These are phyloP conservation scores for Hordeum pubiflorum DNA, from an alignment of 202 grass and related monocot species.

Conservation along the genomic window DNA sequence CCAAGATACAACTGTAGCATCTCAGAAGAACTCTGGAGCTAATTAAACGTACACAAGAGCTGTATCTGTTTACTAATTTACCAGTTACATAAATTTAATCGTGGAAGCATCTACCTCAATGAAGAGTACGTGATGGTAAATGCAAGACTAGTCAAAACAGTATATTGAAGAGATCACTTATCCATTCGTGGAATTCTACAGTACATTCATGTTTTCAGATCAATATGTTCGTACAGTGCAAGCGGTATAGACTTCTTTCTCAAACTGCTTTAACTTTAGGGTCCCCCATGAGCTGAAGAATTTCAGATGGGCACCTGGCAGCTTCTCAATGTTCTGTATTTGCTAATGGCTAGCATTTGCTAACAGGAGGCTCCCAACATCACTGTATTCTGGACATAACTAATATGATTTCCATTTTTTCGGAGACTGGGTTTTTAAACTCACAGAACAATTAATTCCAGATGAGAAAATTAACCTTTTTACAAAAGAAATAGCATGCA, in stretches of 20 bases:
- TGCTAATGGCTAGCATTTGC: neutral
- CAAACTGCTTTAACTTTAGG: neutral
- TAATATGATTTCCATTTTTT: neutral
- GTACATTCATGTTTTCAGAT: neutral
- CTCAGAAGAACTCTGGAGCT: neutral
- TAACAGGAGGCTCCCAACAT: neutral
- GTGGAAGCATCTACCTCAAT: neutral
- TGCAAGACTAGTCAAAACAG: neutral
- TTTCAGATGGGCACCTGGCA: neutral
- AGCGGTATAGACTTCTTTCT: neutral
- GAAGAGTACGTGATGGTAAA: neutral
- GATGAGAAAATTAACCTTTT: neutral
- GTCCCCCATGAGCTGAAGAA: neutral
- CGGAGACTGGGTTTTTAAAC: neutral
- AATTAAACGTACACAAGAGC: neutral
- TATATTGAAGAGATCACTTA: neutral
- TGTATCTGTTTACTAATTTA: neutral
- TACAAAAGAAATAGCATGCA: conserved; percentile 7
- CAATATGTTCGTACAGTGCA: neutral
- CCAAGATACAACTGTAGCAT: neutral
- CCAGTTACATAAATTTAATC: neutral
- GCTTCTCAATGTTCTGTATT: neutral
- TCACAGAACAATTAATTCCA: neutral
- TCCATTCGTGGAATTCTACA: neutral
- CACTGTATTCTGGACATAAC: neutral